These are phyloP conservation scores for Tolypocladium tundrense DNA, from an alignment of 2,329 filamentous ascomycete species.

Conservation along the genomic window DNA sequence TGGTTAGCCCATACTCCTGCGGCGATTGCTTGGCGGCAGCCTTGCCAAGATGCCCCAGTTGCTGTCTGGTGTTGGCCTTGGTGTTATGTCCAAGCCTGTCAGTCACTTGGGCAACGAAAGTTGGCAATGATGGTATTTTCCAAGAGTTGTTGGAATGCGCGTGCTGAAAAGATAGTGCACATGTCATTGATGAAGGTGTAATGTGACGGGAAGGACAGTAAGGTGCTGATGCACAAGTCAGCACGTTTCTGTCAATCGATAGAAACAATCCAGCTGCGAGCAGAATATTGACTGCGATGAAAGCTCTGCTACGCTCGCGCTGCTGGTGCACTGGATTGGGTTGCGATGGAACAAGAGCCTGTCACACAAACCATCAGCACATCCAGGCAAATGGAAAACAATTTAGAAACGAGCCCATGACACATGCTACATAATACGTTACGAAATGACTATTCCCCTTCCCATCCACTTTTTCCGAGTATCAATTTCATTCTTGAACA, in stretches of 20 bases:
- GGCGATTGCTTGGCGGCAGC: too few relatives aligned
- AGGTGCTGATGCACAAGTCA: background rate
- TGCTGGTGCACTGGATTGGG: background rate
- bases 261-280: background rate
- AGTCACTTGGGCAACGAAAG: too few relatives aligned
- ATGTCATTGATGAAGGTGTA: too few relatives aligned
- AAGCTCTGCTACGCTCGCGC: background rate
- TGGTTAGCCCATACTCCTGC: too few relatives aligned
- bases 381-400: background rate
- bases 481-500: background rate
- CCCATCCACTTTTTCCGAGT: too few relatives aligned
- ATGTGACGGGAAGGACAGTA: background rate
- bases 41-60: too few relatives aligned
- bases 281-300: background rate
- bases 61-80: too few relatives aligned
- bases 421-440: background rate
- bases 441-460: too few relatives aligned
- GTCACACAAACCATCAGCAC: background rate
- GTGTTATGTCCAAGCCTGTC: too few relatives aligned
- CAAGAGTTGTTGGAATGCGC: too few relatives aligned
- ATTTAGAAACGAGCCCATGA: background rate
- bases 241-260: background rate
- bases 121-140: too few relatives aligned
- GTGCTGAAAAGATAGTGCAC: too few relatives aligned
- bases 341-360: background rate